Evolutionary conservation across 2,329 filamentous ascomycete species (phyloP), one percentile per base, ranked within the genome.

Genomic region (Hortaea werneckii): DNA sequence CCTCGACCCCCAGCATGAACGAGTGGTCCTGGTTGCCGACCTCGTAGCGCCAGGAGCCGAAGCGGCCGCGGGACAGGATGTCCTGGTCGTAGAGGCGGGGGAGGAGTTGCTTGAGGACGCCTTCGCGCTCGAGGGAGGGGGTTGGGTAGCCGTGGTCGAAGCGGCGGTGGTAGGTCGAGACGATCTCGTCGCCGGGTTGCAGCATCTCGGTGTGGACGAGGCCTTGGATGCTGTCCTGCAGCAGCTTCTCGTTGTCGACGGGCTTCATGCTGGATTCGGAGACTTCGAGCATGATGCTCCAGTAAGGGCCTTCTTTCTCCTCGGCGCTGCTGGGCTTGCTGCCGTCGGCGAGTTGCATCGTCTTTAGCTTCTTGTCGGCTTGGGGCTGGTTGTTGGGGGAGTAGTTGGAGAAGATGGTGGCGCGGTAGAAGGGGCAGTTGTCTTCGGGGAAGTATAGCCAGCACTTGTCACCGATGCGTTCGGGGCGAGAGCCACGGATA

Each of bases 351-450:
- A 89, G 77, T 67, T 89, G 85, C 58, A 87, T 72, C 20, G 92
- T 96, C 35, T 88, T 80, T 46, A 98, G 80, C 77, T 94, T 92
- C 64, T 77, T 82, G 47, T 83, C 81, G 49, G 80, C 75, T 55
- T 85, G 74, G 30, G 92, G 92, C 74, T 96, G 92, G 77, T 98
- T 98, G 80, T 94, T 82, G 44, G 90, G 92, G 20, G 92, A 96
- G 79, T 98, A 98, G 80, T 98, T 98, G 71, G 90, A 96, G 80
- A 98, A 98, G 74, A 98, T 96, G 64, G 92, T 98, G 63, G 92
- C 92, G 59, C 92, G 87, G 78, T 98, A 98, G 78, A 98, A 98
- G 66, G 88, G 88, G 76, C 88, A 95, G 78, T 98, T 84, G 69
- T 95, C 85, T 70, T 98, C 92, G 52, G 92, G 92, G 81, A 96